Conservation (phyloP, 1,284 basidiomycete species). For the Rhodotorula sp. region DNA sequence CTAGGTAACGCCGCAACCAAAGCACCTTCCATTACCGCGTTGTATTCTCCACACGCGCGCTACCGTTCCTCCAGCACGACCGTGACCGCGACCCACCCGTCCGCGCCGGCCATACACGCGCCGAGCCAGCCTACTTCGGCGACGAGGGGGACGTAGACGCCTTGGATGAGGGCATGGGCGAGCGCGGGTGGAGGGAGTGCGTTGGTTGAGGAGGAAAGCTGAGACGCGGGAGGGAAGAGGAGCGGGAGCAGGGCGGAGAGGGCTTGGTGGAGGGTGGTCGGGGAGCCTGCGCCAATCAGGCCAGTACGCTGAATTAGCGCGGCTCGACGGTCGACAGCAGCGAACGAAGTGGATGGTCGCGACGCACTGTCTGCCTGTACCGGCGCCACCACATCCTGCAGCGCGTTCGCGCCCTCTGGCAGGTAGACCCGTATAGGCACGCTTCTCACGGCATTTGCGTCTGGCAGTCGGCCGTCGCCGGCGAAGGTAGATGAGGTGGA, state of each 20-base stretch:
- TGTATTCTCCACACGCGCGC: background rate
- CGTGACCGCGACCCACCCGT: conserved; percentile 85
- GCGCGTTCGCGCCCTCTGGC: conserved; percentile 77
- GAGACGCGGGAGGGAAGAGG: conserved; percentile 46
- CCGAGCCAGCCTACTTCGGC: conserved; percentile 91
- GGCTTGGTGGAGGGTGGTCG: conserved; percentile 51
- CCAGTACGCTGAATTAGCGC: background rate
- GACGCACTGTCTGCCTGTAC: conserved; percentile 61
- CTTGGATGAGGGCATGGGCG: conserved; percentile 72
- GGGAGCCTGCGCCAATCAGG: conserved; percentile 1
- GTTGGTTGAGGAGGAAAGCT: conserved; percentile 57
- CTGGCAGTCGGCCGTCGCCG: conserved; percentile 63
- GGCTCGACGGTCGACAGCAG: too few species aligned
- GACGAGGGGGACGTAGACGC: conserved; percentile 80
- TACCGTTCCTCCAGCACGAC: conserved; percentile 15
- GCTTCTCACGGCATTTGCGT: conserved; percentile 77
- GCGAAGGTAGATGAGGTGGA: conserved; percentile 58
- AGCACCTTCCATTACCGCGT: background rate
- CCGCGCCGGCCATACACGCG: conserved; percentile 82
- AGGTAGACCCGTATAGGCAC: conserved; percentile 87
- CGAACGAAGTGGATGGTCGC: background rate
- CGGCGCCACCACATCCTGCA: conserved; percentile 85
- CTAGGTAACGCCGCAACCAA: too few species aligned
- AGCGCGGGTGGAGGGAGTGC: conserved; percentile 44
- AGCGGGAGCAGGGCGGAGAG: conserved; percentile 32